Base-by-base conservation (phyloP, 495 filamentous ascomycete species). In the Cenococcum geophilum region DNA sequence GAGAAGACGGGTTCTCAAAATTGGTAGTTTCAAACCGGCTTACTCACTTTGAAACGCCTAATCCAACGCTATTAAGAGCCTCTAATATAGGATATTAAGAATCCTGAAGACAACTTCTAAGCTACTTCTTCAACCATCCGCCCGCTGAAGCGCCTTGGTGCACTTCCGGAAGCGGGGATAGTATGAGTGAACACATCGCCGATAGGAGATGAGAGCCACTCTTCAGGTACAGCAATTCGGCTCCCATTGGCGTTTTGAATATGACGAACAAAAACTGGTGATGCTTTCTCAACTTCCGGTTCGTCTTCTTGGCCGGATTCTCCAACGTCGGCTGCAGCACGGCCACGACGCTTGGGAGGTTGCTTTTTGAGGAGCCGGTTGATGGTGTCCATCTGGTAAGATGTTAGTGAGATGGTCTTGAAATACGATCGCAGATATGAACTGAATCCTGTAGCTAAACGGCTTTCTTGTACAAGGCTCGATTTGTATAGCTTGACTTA, bases 301-400 rank as follows among this genome's bases (percentile, higher is more conserved):
- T 74, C 75, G 5, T 73, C 72, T 14, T 80, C 81, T 16, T 85
- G 86, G 42, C 82, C 83, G 21, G 74, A 79, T 4, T 72, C 82
- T 43, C 73, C 75, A 16, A 76, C 23, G 16, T 68, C 79, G 32
- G 72, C 68, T 52, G 79, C 74, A 8, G 72, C 77, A 10, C 77
- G 78, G 50, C 79, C 83, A 47, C 79, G 86, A 64, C 79, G 86
- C 74, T 97, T 97, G 21, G 92, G 92, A 4, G 91, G 89, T 76
- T 97, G 95, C 69, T 96, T 96, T 73, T 91, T 91, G 55, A 97
- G 84, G 27, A 98, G 84, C 56, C 92, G 89, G 75, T 97, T 97
- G 79, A 98, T 97, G 14, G 93, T 98, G 72, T 97, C 92, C 87
- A 96, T 95, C 92, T 91, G 59, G 74, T 35, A 35, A 20, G 5